phyloP scores from a whole-genome alignment of 2,329 filamentous ascomycete species.

The Ustulina deusta region DNA sequence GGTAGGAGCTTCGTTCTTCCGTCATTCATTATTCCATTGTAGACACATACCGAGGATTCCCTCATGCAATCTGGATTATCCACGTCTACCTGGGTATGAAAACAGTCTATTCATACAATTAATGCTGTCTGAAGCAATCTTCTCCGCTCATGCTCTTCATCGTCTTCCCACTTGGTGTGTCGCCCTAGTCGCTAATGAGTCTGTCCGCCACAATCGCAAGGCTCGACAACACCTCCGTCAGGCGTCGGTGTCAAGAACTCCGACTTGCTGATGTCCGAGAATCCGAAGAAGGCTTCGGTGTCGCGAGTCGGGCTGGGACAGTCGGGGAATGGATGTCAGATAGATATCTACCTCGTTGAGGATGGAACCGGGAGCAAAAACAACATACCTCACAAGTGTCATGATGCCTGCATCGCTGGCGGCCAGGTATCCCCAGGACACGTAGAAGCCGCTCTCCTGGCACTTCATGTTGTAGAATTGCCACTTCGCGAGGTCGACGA shows the following conservation, averaged over 20 bases:
- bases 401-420: constrained; percentile 41
- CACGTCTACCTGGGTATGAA: not conserved
- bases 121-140: not conserved
- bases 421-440: constrained; percentile 43
- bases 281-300: constrained; percentile 40
- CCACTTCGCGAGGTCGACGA: constrained; percentile 34
- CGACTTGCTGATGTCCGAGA: constrained; percentile 35
- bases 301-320: constrained; percentile 34
- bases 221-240: constrained; percentile 35
- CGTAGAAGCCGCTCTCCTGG: constrained; percentile 35
- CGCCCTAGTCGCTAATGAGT: not conserved
- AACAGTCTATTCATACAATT: constrained; percentile 2
- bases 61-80: constrained; percentile 3
- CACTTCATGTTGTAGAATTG: constrained; percentile 41
- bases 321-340: not conserved
- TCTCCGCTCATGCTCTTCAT: not conserved
- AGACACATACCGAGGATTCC: not conserved
- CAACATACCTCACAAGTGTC: constrained; percentile 43
- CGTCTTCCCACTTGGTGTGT: not conserved
- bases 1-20: not conserved
- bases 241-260: constrained; percentile 29
- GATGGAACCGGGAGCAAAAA: too few species aligned
- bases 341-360: not conserved
- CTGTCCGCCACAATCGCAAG: constrained; percentile 30
- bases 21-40: not conserved